Evolutionary conservation across 495 filamentous ascomycete genomes (phyloP).

Genomic region (Niebla homalea): DNA sequence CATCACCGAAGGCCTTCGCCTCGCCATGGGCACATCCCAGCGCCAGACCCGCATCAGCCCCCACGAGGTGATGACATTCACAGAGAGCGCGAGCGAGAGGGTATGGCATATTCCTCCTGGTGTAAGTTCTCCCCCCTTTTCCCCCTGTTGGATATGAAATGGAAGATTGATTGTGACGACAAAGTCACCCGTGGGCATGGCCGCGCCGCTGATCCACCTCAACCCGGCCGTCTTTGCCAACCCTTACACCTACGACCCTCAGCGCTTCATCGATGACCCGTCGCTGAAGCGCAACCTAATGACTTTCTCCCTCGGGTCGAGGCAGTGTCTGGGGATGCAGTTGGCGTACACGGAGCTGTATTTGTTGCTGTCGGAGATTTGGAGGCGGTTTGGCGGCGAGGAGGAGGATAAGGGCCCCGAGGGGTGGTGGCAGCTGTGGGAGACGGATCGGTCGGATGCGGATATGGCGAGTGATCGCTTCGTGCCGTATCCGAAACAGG

Average conservation of each 20-base stretch:
- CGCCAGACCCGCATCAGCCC: conserved; percentile 19
- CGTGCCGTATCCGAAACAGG: conserved; percentile 9
- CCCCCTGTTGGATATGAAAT: background rate
- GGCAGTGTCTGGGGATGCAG: conserved; percentile 28
- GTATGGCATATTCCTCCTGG: conserved; percentile 34
- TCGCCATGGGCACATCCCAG: conserved; percentile 18
- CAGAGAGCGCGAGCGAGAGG: conserved; percentile 1
- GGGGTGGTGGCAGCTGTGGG: conserved; percentile 12
- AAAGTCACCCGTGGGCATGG: conserved; percentile 31
- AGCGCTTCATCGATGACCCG: conserved; percentile 26
- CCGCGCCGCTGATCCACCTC: conserved; percentile 20
- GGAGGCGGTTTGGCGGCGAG: conserved; percentile 21
- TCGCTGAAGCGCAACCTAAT: conserved; percentile 21
- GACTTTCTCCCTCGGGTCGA: conserved; percentile 26
- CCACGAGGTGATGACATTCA: conserved; percentile 22
- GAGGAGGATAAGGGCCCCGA: conserved; percentile 9
- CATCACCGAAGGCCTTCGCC: conserved; percentile 22
- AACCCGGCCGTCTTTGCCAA: conserved; percentile 18
- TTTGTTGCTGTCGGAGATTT: conserved; percentile 20
- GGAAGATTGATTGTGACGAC: background rate
- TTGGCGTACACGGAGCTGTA: conserved; percentile 26
- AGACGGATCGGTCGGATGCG: conserved; percentile 16
- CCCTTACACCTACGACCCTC: conserved; percentile 28
- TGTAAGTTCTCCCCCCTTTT: background rate
- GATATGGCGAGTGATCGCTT: conserved; percentile 12